Base-by-base conservation (phyloP, 108 stramenopile species). In the Hondaea fermentalgiana region DNA sequence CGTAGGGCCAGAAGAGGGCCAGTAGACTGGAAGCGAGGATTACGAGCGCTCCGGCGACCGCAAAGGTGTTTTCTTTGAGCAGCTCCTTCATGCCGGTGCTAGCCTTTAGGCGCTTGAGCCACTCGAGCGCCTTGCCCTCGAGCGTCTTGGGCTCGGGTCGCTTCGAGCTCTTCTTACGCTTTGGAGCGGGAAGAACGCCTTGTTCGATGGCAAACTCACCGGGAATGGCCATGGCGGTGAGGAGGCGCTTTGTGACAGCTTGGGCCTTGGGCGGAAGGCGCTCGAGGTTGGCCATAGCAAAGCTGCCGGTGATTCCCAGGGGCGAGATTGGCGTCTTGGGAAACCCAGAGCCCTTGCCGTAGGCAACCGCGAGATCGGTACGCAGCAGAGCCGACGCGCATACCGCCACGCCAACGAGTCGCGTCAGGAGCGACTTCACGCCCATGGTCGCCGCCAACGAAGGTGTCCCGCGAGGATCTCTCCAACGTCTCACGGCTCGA, bases 1-100 rank as follows among this genome's bases (percentile, higher is more conserved):
- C 76, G 51, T 83, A 83, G 12, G 76, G 76, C 45, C 45, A 83
- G 49, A 83, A 83, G 76, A 83, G 6, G n/a, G 76, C 76, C 12
- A 83, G 76, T 45, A 83, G 51, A 17, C 45, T 35, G 10, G 49
- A 47, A 23, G 49, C 8, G 76, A 83, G 51, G 25, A 83, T 23
- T 12, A 83, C 51, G 23, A 47, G n/a, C 17, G 49, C 51, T 1
- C 76, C 76, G 12, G 76, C 76, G 28, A 83, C 28, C 1, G 23
- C 76, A 83, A 83, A 83, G n/a, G 76, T 83, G 51, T 83, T 83
- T 4, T 83, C 76, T 23, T 12, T 25, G 23, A 83, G 51, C 0
- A 83, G 25, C 76, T 53, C 51, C 4, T 53, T 47, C 76, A 83
- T 83, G 76, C 76, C 49, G 76, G 17, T n/a, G 76, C 51, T 83